These are phyloP conservation scores for Tricholoma flavovirens DNA, from an alignment of 768 basidiomycete species.

Conservation along the genomic window DNA sequence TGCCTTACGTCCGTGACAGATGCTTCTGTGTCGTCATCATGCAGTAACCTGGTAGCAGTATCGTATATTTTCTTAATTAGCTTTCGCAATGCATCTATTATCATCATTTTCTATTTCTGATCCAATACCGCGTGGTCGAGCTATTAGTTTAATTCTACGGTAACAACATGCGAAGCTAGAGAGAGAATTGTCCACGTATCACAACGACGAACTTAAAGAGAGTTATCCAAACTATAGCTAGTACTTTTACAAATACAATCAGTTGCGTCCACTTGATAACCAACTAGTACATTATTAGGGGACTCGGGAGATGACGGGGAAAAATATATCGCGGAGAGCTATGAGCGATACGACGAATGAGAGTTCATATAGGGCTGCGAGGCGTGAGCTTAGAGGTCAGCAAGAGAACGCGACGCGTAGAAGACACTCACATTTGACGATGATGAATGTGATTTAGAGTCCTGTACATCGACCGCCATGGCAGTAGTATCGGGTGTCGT, in stretches of 20 bases:
- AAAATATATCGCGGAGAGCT: neutral
- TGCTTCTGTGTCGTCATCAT: too few relatives aligned
- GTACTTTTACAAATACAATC: slow-evolving; percentile 1
- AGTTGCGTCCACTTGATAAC: neutral
- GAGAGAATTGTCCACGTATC: neutral
- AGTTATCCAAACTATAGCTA: neutral
- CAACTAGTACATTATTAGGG: neutral
- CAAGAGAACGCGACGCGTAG: neutral
- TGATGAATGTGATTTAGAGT: slow-evolving; percentile 6
- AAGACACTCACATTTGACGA: slow-evolving; percentile 5
- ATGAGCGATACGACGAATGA: neutral
- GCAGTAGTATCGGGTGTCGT: slow-evolving; percentile 23
- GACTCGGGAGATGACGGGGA: neutral
- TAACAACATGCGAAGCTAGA: neutral
- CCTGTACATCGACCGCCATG: slow-evolving; percentile 11
- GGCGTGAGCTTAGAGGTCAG: neutral
- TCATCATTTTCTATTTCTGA: too few relatives aligned
- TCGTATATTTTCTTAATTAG: too few relatives aligned
- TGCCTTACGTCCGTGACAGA: too few relatives aligned
- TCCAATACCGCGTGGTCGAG: too few relatives aligned
- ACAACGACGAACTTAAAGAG: neutral
- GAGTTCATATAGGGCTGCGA: neutral
- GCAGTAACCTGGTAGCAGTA: too few relatives aligned
- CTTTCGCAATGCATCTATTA: too few relatives aligned
- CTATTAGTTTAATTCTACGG: neutral